Evolutionary conservation across 202 grass and related monocot genomes (phyloP).

Genomic region (Carex sylvatica): DNA sequence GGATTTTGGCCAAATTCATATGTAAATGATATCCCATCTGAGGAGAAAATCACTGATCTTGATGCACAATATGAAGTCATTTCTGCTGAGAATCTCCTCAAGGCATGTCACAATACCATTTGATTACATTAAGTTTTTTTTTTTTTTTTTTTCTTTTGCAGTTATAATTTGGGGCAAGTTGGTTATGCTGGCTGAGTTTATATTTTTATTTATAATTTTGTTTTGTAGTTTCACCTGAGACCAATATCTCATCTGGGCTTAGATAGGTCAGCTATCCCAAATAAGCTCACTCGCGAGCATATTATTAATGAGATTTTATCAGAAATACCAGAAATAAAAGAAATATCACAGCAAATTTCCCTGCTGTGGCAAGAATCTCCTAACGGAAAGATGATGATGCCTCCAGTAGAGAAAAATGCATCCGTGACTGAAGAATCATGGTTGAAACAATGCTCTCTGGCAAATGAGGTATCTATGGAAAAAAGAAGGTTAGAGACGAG

Average conservation of each 20-base stretch:
- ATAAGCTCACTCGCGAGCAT: slow-evolving; percentile 43
- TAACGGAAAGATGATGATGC: slow-evolving; percentile 24
- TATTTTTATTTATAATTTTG: slow-evolving; percentile 19
- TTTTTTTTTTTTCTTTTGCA: slow-evolving; percentile 1
- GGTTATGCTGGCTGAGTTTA: slow-evolving; percentile 15
- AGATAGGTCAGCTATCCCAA: slow-evolving; percentile 77
- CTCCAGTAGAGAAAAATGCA: slow-evolving; percentile 34
- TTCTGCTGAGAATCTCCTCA: slow-evolving; percentile 78
- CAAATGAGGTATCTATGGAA: slow-evolving; percentile 23
- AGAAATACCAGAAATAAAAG: slow-evolving; percentile 71
- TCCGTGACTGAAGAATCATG: slow-evolving; percentile 74
- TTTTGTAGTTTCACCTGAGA: slow-evolving; percentile 73
- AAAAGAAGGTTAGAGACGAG: slow-evolving; percentile 33
- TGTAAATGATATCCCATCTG: slow-evolving; percentile 32
- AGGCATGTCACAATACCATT: slow-evolving; percentile 42
- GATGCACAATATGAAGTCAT: slow-evolving; percentile 46
- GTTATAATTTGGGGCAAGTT: slow-evolving; percentile 4
- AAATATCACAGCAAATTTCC: slow-evolving; percentile 55
- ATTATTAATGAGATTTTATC: slow-evolving; percentile 69
- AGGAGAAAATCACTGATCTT: slow-evolving; percentile 32
- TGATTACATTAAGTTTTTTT: background rate
- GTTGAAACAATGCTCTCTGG: slow-evolving; percentile 41
- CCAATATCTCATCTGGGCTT: slow-evolving; percentile 81
- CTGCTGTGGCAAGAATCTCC: slow-evolving; percentile 47
- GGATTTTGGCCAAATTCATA: slow-evolving; percentile 61